Evolutionary conservation across 2,329 filamentous ascomycete species (phyloP).

Genomic region (Epichloe hybrida): DNA sequence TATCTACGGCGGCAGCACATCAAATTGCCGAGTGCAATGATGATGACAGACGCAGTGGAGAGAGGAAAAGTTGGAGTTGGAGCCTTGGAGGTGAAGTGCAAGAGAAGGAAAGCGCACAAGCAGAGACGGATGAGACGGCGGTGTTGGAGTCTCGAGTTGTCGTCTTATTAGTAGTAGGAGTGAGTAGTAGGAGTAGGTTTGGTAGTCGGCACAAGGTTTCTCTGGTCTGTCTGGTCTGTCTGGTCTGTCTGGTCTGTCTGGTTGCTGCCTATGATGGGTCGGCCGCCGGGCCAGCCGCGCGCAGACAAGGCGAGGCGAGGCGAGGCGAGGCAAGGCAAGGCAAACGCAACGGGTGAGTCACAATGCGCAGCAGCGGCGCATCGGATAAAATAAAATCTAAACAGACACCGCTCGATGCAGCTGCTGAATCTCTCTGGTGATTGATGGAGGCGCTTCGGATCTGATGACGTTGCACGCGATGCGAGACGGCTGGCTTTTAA

Average conservation of each 20-base stretch:
- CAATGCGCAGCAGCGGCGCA: background rate
- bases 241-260: too few relatives aligned
- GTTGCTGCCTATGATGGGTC: background rate
- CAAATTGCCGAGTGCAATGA: background rate
- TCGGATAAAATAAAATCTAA: background rate
- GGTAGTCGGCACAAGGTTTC: too few relatives aligned
- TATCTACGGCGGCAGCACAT: background rate
- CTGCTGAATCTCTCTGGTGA: background rate
- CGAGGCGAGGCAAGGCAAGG: background rate
- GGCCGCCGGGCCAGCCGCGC: background rate
- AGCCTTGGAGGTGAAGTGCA: background rate
- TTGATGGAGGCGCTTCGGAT: background rate
- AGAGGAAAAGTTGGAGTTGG: too few relatives aligned
- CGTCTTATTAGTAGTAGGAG: too few relatives aligned
- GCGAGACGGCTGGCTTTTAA: background rate
- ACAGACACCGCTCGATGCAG: background rate
- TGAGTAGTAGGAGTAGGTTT: too few relatives aligned
- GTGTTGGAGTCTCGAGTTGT: background rate
- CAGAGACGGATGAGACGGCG: background rate
- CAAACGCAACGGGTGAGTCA: background rate
- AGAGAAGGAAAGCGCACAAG: background rate
- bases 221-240: too few relatives aligned
- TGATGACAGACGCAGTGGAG: slow-evolving; percentile 1
- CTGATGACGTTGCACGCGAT: background rate
- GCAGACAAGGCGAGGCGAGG: background rate